Conservation (phyloP, 441 rosid genomes). For the Populus tomentosa region DNA sequence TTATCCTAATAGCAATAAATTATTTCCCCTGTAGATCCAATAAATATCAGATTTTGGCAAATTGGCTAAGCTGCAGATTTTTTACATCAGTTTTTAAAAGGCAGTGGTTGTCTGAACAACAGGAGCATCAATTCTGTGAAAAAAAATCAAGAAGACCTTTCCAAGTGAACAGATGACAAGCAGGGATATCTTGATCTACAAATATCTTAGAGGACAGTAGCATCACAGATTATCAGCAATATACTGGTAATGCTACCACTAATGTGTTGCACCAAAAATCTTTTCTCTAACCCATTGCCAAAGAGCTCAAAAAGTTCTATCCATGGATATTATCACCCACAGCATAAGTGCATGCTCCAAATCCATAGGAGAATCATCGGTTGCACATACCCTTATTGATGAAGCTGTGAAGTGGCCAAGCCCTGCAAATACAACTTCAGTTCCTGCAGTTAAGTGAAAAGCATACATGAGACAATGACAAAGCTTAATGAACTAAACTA, state of each 20-base stretch:
- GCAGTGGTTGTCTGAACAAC: not conserved
- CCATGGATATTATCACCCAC: not conserved
- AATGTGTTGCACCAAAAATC: not conserved
- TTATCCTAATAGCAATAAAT: not conserved
- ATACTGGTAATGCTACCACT: not conserved
- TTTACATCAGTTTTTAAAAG: not conserved
- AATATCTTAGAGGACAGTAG: not conserved
- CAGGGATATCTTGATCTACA: not conserved
- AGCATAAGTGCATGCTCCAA: not conserved
- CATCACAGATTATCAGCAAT: not conserved
- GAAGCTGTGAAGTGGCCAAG: constrained; percentile 74
- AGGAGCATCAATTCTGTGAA: not conserved
- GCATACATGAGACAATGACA: constrained; percentile 17
- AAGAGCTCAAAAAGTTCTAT: not conserved
- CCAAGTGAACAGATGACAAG: not conserved
- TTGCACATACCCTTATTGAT: constrained; percentile 61
- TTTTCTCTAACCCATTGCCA: not conserved
- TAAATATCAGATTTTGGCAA: not conserved
- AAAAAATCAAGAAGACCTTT: not conserved
- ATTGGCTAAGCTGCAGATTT: not conserved
- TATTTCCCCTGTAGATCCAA: not conserved
- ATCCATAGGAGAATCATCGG: not conserved
- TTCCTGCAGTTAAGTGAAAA: constrained; percentile 54
- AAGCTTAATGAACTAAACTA: constrained; percentile 10
- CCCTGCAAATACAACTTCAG: constrained; percentile 75